Conservation (phyloP, 1,284 basidiomycete genomes). For the Leccinum angustisporum region DNA sequence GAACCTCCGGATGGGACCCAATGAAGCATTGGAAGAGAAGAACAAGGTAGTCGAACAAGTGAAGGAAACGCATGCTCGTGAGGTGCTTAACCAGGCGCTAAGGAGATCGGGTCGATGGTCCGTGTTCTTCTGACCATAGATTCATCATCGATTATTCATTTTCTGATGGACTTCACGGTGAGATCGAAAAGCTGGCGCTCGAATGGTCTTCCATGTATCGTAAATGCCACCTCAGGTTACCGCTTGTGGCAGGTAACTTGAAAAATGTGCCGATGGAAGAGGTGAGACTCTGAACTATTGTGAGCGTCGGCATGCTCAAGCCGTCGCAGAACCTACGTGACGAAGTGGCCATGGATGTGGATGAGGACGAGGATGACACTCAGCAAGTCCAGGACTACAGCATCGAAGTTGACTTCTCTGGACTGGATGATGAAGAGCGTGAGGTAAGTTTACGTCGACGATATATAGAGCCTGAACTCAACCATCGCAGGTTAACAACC, state of each 20-base stretch:
- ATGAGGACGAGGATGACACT: constrained; percentile 78
- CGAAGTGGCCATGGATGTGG: constrained; percentile 88
- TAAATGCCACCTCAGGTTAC: constrained; percentile 87
- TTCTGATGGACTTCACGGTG: constrained; percentile 52
- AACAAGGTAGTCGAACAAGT: constrained; percentile 72
- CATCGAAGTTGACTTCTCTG: constrained; percentile 86
- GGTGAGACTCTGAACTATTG: no score
- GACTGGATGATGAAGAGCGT: constrained; percentile 81
- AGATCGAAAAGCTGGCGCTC: constrained; percentile 86
- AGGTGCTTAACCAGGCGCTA: constrained; percentile 83
- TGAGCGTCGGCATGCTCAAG: no score
- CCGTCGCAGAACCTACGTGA: constrained; percentile 50
- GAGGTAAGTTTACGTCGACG: constrained; percentile 47
- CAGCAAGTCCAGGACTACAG: constrained; percentile 84
- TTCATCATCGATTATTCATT: not conserved
- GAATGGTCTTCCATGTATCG: constrained; percentile 89
- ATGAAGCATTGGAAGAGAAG: constrained; percentile 66
- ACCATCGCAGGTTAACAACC: constrained; percentile 56
- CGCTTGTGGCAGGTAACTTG: constrained; percentile 42
- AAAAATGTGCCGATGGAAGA: no score
- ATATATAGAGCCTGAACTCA: constrained; percentile 1
- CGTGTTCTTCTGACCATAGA: constrained; percentile 5
- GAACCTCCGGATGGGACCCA: constrained; percentile 62
- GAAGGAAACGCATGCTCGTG: constrained; percentile 70
- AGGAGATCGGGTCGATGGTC: constrained; percentile 85